Base-by-base conservation (phyloP, 2,329 filamentous ascomycete genomes). In the Didymella pinodella region DNA sequence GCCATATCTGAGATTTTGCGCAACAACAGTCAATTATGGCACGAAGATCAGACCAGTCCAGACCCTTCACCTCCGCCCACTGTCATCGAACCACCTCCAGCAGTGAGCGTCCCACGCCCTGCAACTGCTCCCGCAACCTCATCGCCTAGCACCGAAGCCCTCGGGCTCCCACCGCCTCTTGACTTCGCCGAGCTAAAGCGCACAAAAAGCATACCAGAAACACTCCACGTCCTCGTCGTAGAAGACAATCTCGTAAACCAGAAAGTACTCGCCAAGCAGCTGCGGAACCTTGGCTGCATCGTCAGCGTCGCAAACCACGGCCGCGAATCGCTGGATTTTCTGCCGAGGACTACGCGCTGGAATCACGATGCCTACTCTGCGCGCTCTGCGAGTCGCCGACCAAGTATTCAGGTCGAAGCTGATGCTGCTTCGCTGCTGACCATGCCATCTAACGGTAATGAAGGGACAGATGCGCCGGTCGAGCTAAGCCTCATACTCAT, bases 391-490 rank as follows among this genome's bases (percentile, higher is more conserved):
- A 47, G 31, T 25, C 46, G 56, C 4, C 32, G 56, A 11, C 49
- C 1, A 48, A 88, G 85, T 88, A 92, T 74, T 89, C 14, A 53
- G 26, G 44, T 54, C 43, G 46, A 51, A 16, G 18, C 20, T 25
- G 40, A 45, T n/a, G 16, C 53, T 2, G 11, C 5, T 2, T 16
- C 53, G 22, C n/a, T 40, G 8, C 53, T 38, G 14, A 38, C 34
- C 12, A 41, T 50, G 10, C 22, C 36, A 0, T 40, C 46, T 8
- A 22, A 22, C n/a, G 7, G 11, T 11, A 3, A 11, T 11, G 36
- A 11, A 8, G 8, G 11, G n/a, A 10, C 3, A 4, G n/a, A 43
- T 1, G 41, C n/a, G 14, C 64, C 64, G 14, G 25, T 66, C 5
- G 56, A 62, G 34, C 48, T 65, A 10, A 54, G 46, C 6, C 46